Percentiles rank a stretch among this genome's conserved stretches.
Evolutionary conservation across 2,329 filamentous ascomycete genomes (phyloP).

Genomic region (Fusarium sp.): DNA sequence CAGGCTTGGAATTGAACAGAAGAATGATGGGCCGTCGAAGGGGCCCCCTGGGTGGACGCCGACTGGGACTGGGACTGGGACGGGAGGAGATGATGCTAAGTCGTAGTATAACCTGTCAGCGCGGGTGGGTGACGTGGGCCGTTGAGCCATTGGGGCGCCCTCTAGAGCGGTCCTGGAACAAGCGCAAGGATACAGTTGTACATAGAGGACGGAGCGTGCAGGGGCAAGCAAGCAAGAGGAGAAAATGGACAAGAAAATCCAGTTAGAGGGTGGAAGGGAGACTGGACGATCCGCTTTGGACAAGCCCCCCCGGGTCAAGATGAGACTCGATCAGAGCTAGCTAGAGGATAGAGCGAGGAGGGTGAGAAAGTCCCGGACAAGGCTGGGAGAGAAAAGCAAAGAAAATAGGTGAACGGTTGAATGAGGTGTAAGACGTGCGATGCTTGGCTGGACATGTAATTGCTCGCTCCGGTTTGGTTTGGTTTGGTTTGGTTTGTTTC

Average conservation of each 20-base stretch:
- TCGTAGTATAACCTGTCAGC: conserved; percentile 44
- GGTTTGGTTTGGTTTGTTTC: too few relatives aligned
- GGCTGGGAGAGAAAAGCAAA: conserved; percentile 5
- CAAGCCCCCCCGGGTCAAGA: conserved; percentile 35
- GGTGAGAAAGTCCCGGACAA: conserved; percentile 21
- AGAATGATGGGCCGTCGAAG: conserved; percentile 3
- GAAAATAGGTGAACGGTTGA: not conserved
- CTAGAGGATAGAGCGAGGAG: conserved; percentile 8
- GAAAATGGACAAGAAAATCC: conserved; percentile 10
- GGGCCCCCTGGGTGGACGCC: conserved; percentile 28
- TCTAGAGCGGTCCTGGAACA: conserved; percentile 13
- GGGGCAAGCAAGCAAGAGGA: conserved; percentile 22
- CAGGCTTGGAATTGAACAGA: conserved; percentile 2
- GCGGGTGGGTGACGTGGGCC: conserved; percentile 49
- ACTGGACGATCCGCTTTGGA: conserved; percentile 33
- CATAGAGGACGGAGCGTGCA: conserved; percentile 12
- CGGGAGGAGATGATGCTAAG: conserved; percentile 42
- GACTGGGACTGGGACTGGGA: conserved; percentile 28
- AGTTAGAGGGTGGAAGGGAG: not conserved
- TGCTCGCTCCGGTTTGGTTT: too few relatives aligned
- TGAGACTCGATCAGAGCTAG: conserved; percentile 39
- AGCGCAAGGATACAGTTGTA: conserved; percentile 25
- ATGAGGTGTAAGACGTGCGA: too few relatives aligned
- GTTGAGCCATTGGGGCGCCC: conserved; percentile 39
- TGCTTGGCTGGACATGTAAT: not conserved